These are phyloP conservation scores for Sequoia sempervirens DNA, from an alignment of 75 land plant genomes.

Conservation along the genomic window DNA sequence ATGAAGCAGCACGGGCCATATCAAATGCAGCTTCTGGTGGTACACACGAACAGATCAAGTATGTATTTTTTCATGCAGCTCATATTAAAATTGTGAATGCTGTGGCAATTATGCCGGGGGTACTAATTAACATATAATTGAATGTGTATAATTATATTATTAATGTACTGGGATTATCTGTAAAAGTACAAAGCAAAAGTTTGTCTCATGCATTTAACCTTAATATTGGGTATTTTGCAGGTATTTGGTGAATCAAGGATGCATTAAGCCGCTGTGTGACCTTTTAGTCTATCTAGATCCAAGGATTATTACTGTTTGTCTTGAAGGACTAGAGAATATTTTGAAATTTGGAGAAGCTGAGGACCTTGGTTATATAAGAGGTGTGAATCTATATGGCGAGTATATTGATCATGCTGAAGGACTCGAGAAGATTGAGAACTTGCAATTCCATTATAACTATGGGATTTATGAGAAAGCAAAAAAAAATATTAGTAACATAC, in stretches of 20 bases:
- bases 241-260: slow-evolving; percentile 74
- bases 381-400: slow-evolving; percentile 61
- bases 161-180: too few species aligned
- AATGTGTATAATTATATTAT: not conserved
- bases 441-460: slow-evolving; percentile 73
- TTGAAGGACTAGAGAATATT: slow-evolving; percentile 82
- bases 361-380: slow-evolving; percentile 46
- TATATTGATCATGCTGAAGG: slow-evolving; percentile 79
- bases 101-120: too few species aligned
- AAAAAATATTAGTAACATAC: slow-evolving; percentile 63
- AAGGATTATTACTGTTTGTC: slow-evolving; percentile 62
- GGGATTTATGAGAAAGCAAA: slow-evolving; percentile 84
- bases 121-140: too few species aligned
- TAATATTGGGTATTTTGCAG: slow-evolving; percentile 19
- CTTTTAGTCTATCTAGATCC: slow-evolving; percentile 68
- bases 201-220: not conserved
- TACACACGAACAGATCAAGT: slow-evolving; percentile 56
- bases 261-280: slow-evolving; percentile 83
- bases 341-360: slow-evolving; percentile 78
- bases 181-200: not conserved
- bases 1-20: slow-evolving; percentile 67
- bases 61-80: too few species aligned
- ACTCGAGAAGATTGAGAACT: slow-evolving; percentile 72
- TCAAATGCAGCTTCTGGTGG: slow-evolving; percentile 63
- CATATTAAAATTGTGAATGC: too few species aligned